Evolutionary conservation across 2,329 filamentous ascomycete species (phyloP).

Genomic region (Kalmusia sp.): DNA sequence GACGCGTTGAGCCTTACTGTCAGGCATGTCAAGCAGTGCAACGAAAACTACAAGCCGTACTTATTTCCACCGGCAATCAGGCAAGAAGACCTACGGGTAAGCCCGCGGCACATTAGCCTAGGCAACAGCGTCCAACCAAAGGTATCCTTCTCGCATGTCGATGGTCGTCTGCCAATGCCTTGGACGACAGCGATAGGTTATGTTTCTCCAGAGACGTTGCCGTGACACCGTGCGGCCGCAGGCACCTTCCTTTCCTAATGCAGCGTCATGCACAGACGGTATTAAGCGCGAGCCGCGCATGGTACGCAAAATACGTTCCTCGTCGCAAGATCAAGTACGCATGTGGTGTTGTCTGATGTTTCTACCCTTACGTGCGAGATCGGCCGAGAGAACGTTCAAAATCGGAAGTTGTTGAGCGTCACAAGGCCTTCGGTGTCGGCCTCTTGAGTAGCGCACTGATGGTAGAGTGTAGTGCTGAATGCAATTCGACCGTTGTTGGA

Average conservation of each 20-base stretch:
- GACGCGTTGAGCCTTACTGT: too few relatives aligned
- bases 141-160: neutral
- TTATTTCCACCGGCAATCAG: neutral
- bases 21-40: too few relatives aligned
- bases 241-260: neutral
- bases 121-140: neutral
- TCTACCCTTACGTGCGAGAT: neutral
- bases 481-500: neutral
- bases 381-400: neutral
- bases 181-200: neutral
- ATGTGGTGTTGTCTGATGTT: neutral
- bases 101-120: neutral
- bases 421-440: too few relatives aligned
- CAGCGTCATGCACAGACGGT: neutral
- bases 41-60: too few relatives aligned
- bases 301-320: neutral
- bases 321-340: too few relatives aligned
- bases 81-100: neutral
- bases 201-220: neutral
- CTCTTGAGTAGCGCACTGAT: too few relatives aligned
- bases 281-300: conserved; percentile 4
- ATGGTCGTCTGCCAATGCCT: neutral
- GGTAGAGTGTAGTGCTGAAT: neutral
- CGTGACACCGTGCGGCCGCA: neutral
- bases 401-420: too few relatives aligned